A percentile compares a stretch with the other conserved stretches of the same genome.
Conservation (phyloP, 495 filamentous ascomycete species). For the Annulohypoxylon nitens region DNA sequence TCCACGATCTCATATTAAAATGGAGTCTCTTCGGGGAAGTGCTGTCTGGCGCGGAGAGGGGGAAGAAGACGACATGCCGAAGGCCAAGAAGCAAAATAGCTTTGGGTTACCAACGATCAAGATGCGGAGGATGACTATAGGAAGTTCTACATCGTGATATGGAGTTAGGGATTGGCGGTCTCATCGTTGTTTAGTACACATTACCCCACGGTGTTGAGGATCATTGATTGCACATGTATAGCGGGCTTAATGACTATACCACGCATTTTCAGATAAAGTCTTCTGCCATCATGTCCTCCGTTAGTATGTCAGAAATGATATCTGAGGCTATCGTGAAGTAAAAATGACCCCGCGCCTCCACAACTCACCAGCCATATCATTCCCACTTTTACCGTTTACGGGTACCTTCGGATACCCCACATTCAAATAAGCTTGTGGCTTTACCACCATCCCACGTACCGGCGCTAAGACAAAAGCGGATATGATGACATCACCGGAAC, state of each 20-base stretch:
- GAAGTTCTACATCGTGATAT: conserved; percentile 35
- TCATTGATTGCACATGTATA: background rate
- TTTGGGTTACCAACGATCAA: conserved; percentile 40
- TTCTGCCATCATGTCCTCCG: background rate
- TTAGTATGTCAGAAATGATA: background rate
- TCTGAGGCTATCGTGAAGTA: background rate
- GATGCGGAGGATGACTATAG: conserved; percentile 45
- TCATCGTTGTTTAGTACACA: background rate
- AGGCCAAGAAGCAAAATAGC: conserved; percentile 33
- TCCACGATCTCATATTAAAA: conserved; percentile 46
- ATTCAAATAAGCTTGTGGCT: conserved; percentile 25
- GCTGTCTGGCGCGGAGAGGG: conserved; percentile 25
- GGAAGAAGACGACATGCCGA: conserved; percentile 25
- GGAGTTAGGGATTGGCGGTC: background rate
- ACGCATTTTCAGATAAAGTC: background rate
- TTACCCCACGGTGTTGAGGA: background rate
- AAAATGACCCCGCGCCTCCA: conserved; percentile 24
- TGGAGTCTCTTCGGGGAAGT: conserved; percentile 36
- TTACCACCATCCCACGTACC: conserved; percentile 21
- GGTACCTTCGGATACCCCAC: conserved; percentile 4
- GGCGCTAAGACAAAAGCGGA: conserved; percentile 15
- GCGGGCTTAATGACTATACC: background rate
- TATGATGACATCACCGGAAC: conserved; percentile 42
- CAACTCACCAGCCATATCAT: conserved; percentile 14
- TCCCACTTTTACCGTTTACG: background rate